A percentile compares a stretch with the other conserved stretches of the same genome.
Conservation (phyloP, 176 grass and related monocot species). For the Chloris gayana region DNA sequence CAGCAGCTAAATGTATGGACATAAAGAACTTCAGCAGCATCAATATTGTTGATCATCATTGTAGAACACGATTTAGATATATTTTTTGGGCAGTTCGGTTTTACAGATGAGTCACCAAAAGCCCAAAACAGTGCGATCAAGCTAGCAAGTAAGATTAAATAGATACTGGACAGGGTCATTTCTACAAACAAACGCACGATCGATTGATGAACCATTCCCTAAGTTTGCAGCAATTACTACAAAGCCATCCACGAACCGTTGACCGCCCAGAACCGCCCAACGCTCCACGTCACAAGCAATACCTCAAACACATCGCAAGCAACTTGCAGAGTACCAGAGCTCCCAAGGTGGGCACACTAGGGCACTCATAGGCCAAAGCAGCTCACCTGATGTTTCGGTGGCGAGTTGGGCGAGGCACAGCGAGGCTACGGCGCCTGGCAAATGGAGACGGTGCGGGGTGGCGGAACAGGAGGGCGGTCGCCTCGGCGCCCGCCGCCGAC, state of each 20-base stretch:
- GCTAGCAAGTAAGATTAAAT: not conserved
- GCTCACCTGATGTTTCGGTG: slow-evolving; percentile 53
- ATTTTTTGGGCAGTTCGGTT: not conserved
- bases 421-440: slow-evolving; percentile 21
- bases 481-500: slow-evolving; percentile 40
- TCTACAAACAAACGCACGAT: not conserved
- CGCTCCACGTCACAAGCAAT: not conserved
- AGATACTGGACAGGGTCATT: slow-evolving; percentile 1
- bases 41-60: not conserved
- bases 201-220: not conserved
- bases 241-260: not conserved
- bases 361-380: not conserved
- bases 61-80: not conserved
- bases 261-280: not conserved
- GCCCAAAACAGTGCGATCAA: not conserved
- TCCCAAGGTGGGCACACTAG: not conserved
- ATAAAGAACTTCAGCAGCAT: not conserved
- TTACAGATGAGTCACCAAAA: not conserved
- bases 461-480: slow-evolving; percentile 32
- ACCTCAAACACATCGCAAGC: not conserved
- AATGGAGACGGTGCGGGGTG: slow-evolving; percentile 13
- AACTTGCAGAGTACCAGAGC: not conserved
- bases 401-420: slow-evolving; percentile 45
- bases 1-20: not conserved
- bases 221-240: not conserved